Conservation (phyloP, 257 asterid species). For the Nicotiana noctiflora region DNA sequence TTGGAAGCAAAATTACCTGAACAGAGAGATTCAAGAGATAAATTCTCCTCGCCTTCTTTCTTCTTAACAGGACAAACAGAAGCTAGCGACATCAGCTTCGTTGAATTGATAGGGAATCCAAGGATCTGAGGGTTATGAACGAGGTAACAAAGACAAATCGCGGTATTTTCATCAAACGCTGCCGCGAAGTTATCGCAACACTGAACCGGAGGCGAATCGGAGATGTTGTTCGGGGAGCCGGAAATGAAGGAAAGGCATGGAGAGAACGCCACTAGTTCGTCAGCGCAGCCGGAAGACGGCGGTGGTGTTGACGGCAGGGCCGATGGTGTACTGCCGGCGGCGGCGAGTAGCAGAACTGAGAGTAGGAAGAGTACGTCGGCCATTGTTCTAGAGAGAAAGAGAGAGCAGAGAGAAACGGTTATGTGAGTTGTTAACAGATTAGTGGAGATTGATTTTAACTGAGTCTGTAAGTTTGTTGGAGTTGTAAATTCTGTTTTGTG, state of each 20-base stretch:
- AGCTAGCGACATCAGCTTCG: conserved; percentile 47
- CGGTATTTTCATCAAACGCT: conserved; percentile 33
- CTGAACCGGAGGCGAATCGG: conserved; percentile 46
- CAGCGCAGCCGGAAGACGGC: conserved; percentile 44
- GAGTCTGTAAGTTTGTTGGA: background rate
- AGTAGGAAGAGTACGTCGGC: conserved; percentile 12
- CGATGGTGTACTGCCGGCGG: conserved; percentile 10
- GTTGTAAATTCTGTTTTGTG: background rate
- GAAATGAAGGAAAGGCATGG: conserved; percentile 62
- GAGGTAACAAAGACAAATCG: conserved; percentile 64
- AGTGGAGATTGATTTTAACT: background rate
- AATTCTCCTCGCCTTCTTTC: conserved; percentile 8
- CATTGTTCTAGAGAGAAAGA: conserved; percentile 20
- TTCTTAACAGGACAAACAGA: conserved; percentile 37
- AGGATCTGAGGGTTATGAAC: conserved; percentile 45
- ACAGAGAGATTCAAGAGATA: conserved; percentile 49
- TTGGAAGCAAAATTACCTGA: conserved; percentile 32
- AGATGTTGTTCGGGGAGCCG: conserved; percentile 52
- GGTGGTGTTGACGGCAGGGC: conserved; percentile 12
- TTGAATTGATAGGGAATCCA: conserved; percentile 59
- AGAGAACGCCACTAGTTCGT: conserved; percentile 59
- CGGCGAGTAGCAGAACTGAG: conserved; percentile 18
- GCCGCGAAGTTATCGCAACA: conserved; percentile 55
- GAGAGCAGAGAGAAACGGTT: conserved; percentile 12
- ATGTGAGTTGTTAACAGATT: background rate